Evolutionary conservation across 768 basidiomycete species (phyloP).

Genomic region (Austroboletus festivus): DNA sequence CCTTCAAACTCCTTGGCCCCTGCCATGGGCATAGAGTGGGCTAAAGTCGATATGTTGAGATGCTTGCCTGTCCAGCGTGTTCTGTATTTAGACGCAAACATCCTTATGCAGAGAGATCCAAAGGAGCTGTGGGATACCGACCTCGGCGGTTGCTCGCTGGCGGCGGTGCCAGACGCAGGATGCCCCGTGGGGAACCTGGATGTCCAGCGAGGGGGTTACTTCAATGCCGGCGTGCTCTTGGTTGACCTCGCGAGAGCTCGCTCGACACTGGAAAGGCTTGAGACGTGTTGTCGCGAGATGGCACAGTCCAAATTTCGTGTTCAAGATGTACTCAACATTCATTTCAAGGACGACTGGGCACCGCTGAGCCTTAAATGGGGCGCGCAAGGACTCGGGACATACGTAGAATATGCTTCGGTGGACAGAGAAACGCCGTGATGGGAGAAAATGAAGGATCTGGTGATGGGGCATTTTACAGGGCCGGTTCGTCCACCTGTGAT

Average conservation of each 20-base stretch:
- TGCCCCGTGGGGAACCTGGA: slow-evolving; percentile 45
- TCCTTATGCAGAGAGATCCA: slow-evolving; percentile 42
- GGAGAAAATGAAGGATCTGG: slow-evolving; percentile 37
- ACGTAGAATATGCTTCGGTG: slow-evolving; percentile 34
- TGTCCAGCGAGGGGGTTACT: slow-evolving; percentile 37
- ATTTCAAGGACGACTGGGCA: slow-evolving; percentile 45
- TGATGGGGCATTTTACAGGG: slow-evolving; percentile 58
- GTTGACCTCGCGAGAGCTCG: slow-evolving; percentile 45
- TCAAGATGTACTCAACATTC: slow-evolving; percentile 50
- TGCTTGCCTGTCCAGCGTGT: slow-evolving; percentile 48
- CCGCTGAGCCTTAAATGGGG: slow-evolving; percentile 47
- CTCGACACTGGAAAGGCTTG: slow-evolving; percentile 23
- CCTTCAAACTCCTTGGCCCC: slow-evolving; percentile 29
- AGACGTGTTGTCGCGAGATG: slow-evolving; percentile 25
- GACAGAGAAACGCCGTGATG: slow-evolving; percentile 37
- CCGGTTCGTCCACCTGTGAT: slow-evolving; percentile 47
- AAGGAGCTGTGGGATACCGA: slow-evolving; percentile 44
- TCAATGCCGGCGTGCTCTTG: slow-evolving; percentile 56
- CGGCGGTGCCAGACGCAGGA: slow-evolving; percentile 48
- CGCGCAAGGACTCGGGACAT: slow-evolving; percentile 56
- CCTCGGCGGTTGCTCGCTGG: slow-evolving; percentile 40
- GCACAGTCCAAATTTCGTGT: slow-evolving; percentile 36
- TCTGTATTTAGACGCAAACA: slow-evolving; percentile 54
- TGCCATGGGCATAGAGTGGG: slow-evolving; percentile 40
- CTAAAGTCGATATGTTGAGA: slow-evolving; percentile 46